phyloP scores from a whole-genome alignment of 805 yeast species.

The Cyberlindnera mycetangii region DNA sequence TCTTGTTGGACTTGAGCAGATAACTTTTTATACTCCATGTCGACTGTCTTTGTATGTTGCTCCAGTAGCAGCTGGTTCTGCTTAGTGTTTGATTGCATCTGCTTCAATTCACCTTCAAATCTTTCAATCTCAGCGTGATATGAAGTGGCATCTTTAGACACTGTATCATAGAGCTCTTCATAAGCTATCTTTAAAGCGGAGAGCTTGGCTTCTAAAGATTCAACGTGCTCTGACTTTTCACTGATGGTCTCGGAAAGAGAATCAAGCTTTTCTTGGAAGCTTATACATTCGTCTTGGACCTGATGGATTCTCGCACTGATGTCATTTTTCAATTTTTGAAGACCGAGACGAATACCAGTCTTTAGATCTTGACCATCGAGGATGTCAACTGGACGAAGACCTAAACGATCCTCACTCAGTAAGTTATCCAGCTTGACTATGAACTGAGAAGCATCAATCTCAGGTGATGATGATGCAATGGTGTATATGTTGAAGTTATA shows the following conservation, averaged over 20 bases:
- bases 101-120: constrained; percentile 55
- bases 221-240: constrained; percentile 55
- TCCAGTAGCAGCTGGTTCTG: constrained; percentile 49
- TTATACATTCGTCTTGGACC: constrained; percentile 54
- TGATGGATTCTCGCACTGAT: constrained; percentile 44
- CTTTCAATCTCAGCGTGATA: constrained; percentile 65
- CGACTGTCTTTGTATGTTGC: constrained; percentile 47
- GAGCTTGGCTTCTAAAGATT: constrained; percentile 54
- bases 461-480: constrained; percentile 35
- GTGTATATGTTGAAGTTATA: constrained; percentile 56
- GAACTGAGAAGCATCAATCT: constrained; percentile 31
- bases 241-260: constrained; percentile 50
- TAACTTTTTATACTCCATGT: constrained; percentile 50
- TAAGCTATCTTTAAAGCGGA: constrained; percentile 48
- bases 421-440: constrained; percentile 41
- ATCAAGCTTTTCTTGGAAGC: constrained; percentile 58
- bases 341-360: constrained; percentile 31
- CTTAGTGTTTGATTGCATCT: constrained; percentile 44
- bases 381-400: constrained; percentile 40
- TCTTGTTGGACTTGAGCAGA: constrained; percentile 44
- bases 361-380: constrained; percentile 39
- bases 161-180: constrained; percentile 53
- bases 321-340: constrained; percentile 44
- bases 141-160: constrained; percentile 49
- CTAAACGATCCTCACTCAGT: constrained; percentile 42